Conservation (phyloP, 352 stramenopile genomes). For the Peronospora tabacina region DNA sequence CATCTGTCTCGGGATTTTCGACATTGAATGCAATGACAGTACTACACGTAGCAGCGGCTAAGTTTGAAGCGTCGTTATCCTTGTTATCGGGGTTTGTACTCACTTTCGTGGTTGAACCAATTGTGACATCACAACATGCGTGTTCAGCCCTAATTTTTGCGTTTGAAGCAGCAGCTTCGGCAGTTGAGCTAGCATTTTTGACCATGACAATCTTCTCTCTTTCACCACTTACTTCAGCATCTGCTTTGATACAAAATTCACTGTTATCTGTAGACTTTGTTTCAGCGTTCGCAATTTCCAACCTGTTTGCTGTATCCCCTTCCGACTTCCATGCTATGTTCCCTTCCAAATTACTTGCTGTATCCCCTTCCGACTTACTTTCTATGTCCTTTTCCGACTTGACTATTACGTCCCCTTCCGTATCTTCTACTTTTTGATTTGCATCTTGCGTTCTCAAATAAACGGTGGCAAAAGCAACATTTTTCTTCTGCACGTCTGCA, state of each 20-base stretch:
- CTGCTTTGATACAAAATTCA: constrained; percentile 1
- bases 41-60: neutral
- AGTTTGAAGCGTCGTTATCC: neutral
- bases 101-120: neutral
- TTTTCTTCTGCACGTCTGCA: constrained; percentile 5
- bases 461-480: neutral
- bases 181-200: neutral
- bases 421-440: constrained; percentile 1
- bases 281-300: neutral
- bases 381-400: neutral
- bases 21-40: constrained; percentile 3
- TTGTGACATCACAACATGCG: neutral
- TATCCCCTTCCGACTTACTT: neutral
- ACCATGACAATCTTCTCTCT: neutral
- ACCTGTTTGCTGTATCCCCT: neutral
- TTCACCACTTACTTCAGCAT: constrained; percentile 1
- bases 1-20: constrained; percentile 17
- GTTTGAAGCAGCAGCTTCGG: neutral
- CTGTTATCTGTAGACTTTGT: constrained; percentile 5
- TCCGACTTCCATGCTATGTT: neutral
- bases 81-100: neutral
- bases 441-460: constrained; percentile 6
- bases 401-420: neutral
- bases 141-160: neutral
- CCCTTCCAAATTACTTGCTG: neutral